Base-by-base conservation (phyloP, 2,329 filamentous ascomycete species). In the Fusarium nodosum region DNA sequence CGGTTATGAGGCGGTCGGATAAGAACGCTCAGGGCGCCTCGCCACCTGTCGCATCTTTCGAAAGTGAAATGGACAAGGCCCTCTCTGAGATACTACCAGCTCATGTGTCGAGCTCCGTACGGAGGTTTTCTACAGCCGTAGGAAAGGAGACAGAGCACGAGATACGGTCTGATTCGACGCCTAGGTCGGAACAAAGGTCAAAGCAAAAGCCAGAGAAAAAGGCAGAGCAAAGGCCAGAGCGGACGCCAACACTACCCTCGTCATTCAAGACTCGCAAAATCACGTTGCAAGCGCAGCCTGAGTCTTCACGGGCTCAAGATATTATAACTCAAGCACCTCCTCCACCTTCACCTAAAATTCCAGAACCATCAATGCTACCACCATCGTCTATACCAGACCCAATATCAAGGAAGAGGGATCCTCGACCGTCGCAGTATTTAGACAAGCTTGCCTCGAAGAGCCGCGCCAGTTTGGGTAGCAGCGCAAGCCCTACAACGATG, bases 401-500 rank as follows among this genome's bases (percentile, higher is more conserved):
- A 8, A 44, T 39, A 22, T 16, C 7, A 34, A 34, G 5, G 33
- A 34, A 56, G 16, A 56, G 47, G 41, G 45, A 65, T 30, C 66
- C 72, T 12, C 68, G 60, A 8, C 44, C 67, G 18, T 73, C 76
- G 11, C 70, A 70, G 16, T 74, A 78, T 36, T 62, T 74, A 34
- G 56, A 63, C 15, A 73, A 56, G 4, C 62, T 76, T 12, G 38
- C 61, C 4, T 66, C 69, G 4, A 65, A n/a, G 28, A 22, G 30
- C n/a, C 24, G 48, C 15, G 34, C 26, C 24, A 51, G 48, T 20
- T 28, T 20, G n/a, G n/a, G 51, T 10, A 54, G 42, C 28, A 67
- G 56, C 8, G 22, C 63, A 12, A 61, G 54, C 20, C 44, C 66
- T 36, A 70, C 62, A 16, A 54, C 51, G 57, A 31, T 63, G 71